Percentiles rank a stretch among this genome's conserved stretches.
phyloP scores from a whole-genome alignment of 441 rosid species.

The Mallotus japonicus region DNA sequence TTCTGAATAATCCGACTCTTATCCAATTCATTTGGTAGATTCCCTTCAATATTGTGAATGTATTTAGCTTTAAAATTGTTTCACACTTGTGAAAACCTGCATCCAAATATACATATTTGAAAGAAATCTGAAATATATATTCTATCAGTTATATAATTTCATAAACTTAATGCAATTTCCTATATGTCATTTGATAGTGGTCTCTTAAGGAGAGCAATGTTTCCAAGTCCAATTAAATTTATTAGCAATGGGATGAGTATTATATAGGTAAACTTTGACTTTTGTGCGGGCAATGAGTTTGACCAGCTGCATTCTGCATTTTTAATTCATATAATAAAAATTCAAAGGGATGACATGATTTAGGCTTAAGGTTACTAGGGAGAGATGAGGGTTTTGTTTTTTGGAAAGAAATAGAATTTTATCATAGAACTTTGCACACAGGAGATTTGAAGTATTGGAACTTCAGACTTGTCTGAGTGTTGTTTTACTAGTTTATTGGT shows the following conservation, averaged over 20 bases:
- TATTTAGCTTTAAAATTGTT: background rate
- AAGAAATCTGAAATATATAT: background rate
- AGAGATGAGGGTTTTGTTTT: background rate
- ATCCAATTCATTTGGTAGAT: background rate
- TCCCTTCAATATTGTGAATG: background rate
- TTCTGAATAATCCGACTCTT: background rate
- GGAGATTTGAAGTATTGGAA: background rate
- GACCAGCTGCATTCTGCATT: background rate
- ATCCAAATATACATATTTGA: background rate
- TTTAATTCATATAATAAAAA: background rate
- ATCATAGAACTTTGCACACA: background rate
- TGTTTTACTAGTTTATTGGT: background rate
- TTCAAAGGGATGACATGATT: background rate
- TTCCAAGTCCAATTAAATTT: slow-evolving; percentile 6
- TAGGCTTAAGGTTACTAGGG: background rate
- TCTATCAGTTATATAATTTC: background rate
- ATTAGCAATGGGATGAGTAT: background rate
- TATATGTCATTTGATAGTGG: background rate
- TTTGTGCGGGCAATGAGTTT: background rate
- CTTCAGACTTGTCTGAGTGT: background rate
- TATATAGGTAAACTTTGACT: background rate
- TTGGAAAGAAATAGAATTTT: background rate
- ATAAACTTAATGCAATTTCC: slow-evolving; percentile 5
- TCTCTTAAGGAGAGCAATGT: background rate
- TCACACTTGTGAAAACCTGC: background rate